Evolutionary conservation across 306 rosid genomes (phyloP), one percentile per base, ranked within the genome.

Genomic region (Trifolium repens): DNA sequence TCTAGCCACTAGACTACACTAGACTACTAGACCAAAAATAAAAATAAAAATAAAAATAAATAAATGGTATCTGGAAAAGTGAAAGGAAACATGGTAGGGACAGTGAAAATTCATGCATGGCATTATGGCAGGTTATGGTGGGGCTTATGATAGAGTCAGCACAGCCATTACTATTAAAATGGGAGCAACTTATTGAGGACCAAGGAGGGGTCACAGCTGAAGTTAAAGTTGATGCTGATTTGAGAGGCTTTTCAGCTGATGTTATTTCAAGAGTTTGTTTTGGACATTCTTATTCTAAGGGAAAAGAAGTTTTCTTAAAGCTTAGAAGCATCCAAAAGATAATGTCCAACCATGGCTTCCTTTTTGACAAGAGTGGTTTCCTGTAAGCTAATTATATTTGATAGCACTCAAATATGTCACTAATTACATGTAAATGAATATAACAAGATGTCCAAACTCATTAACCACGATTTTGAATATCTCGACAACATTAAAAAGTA

Each of bases 181-280:
- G 97, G 96, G 96, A 87, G 61, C 75, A 79, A 8, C 3, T 62
- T 24, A 68, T 94, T 47, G 91, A 84, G 63, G 83, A 16, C 0
- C 80, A 81, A 64, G 90, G 84, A 16, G 80, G 73, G 27, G 69
- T 2, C 58, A 40, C 44, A 62, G 90, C 87, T 13, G 96, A 92
- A 74, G 83, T 94, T 60, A 77, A 80, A 67, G 96, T 94, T 12
- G 96, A 89, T 71, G 89, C 54, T 50, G 93, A 89, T 74, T 70
- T 94, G 75, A 88, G 91, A 37, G 78, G 72, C 24, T 72, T 89
- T 52, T 90, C 99, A 7, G 97, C 96, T 27, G 97, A 94, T 24
- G 99, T 92, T 26, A 94, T 94, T 67, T 87, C 99, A 52, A 89
- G 93, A 85, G 91, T 91, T 62, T 94, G 96, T 78, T 94, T 94